A percentile compares a stretch with the other conserved stretches of the same genome.
Evolutionary conservation across 768 basidiomycete genomes (phyloP).

Genomic region (Tulasnella sp.): DNA sequence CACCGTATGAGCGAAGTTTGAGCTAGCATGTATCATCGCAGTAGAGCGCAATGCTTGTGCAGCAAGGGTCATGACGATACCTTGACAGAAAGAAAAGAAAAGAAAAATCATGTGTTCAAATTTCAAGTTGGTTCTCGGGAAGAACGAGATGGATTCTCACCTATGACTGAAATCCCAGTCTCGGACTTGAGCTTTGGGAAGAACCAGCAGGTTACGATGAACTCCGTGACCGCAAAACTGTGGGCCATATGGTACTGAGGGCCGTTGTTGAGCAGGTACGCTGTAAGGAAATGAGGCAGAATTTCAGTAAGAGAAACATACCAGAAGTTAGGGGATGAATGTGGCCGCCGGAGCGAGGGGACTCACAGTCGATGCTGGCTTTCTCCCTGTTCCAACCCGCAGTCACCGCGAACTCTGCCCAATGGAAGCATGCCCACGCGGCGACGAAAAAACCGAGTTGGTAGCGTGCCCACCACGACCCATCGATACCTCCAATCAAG

Average conservation of each 20-base stretch:
- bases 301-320: slow-evolving; percentile 2
- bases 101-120: not conserved
- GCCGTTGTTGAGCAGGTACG: slow-evolving; percentile 90
- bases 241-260: slow-evolving; percentile 77
- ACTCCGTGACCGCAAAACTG: slow-evolving; percentile 64
- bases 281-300: no score
- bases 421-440: slow-evolving; percentile 80
- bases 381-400: slow-evolving; percentile 93
- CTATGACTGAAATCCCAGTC: slow-evolving; percentile 47
- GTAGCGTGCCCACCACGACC: slow-evolving; percentile 51
- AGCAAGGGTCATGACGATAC: slow-evolving; percentile 46
- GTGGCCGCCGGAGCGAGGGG: not conserved
- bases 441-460: slow-evolving; percentile 77
- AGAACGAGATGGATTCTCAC: slow-evolving; percentile 27
- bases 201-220: slow-evolving; percentile 57
- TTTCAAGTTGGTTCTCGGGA: not conserved
- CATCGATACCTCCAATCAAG: slow-evolving; percentile 34
- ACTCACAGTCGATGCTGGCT: slow-evolving; percentile 85
- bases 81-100: slow-evolving; percentile 36
- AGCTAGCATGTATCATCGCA: slow-evolving; percentile 95
- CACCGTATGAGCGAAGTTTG: slow-evolving; percentile 86
- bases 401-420: slow-evolving; percentile 89
- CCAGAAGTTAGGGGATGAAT: not conserved
- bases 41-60: slow-evolving; percentile 74
- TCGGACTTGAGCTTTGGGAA: slow-evolving; percentile 50